Conservation (phyloP, 768 basidiomycete species). For the Mycena vitilis region DNA sequence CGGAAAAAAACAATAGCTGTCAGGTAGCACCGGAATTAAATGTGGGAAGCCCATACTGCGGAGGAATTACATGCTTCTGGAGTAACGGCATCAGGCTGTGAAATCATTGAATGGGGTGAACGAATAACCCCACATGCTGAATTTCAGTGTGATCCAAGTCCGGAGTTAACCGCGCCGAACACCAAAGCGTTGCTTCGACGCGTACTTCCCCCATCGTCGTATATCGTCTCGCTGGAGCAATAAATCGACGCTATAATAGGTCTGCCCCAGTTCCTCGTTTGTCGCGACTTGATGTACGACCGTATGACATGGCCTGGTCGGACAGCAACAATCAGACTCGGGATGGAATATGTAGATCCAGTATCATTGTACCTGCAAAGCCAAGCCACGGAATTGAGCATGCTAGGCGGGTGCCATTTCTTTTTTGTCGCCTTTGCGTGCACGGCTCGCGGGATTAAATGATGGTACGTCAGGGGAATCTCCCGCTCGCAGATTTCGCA, state of each 20-base stretch:
- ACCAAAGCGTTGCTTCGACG: constrained; percentile 30
- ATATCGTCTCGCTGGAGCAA: constrained; percentile 66
- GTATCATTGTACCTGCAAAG: constrained; percentile 57
- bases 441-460: constrained; percentile 65
- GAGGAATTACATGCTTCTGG: no score
- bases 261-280: constrained; percentile 62
- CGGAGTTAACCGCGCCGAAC: constrained; percentile 18
- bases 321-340: constrained; percentile 1
- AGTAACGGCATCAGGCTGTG: no score
- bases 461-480: constrained; percentile 70
- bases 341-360: no score
- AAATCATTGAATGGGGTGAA: no score
- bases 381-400: constrained; percentile 71
- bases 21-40: no score
- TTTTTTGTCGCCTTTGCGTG: constrained; percentile 68
- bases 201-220: constrained; percentile 64
- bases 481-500: constrained; percentile 73
- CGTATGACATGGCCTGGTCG: constrained; percentile 62
- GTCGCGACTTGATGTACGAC: constrained; percentile 62
- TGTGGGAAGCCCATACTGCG: no score
- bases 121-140: no score
- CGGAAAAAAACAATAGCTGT: no score
- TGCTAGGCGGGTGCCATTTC: constrained; percentile 64
- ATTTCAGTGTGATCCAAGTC: no score
- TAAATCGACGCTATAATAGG: constrained; percentile 62